phyloP scores from a whole-genome alignment of 2,329 filamentous ascomycete genomes.

The Ascocoryne sarcoides region DNA sequence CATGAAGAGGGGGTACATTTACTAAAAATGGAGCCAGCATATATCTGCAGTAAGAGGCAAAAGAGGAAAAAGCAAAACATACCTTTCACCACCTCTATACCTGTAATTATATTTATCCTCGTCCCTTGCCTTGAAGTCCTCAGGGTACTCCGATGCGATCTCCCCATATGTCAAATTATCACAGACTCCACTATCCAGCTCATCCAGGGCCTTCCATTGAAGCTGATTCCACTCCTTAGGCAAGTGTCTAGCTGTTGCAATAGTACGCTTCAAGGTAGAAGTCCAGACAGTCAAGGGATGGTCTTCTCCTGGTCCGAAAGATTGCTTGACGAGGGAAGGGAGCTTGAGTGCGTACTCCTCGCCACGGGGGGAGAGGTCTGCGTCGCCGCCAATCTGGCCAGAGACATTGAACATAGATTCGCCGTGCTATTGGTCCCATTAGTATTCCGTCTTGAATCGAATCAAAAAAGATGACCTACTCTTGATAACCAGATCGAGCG shows the following conservation, averaged over 20 bases:
- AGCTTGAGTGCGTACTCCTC: conserved; percentile 80
- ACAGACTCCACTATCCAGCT: conserved; percentile 93
- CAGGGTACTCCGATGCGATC: conserved; percentile 82
- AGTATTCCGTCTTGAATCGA: not conserved
- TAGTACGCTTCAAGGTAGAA: conserved; percentile 73
- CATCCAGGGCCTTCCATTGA: conserved; percentile 97
- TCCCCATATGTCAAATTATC: conserved; percentile 84
- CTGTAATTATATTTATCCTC: conserved; percentile 99
- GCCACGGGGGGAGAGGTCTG: conserved; percentile 75
- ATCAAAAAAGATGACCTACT: conserved; percentile 43
- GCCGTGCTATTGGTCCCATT: conserved; percentile 57
- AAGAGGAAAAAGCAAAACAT: conserved; percentile 5
- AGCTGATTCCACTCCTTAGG: conserved; percentile 80
- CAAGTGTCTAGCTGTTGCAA: conserved; percentile 80
- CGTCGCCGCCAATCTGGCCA: conserved; percentile 88
- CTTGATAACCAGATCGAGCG: conserved; percentile 94
- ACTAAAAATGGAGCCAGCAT: too few relatives aligned
- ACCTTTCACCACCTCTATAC: conserved; percentile 90
- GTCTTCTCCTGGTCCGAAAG: conserved; percentile 51
- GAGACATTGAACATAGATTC: conserved; percentile 88
- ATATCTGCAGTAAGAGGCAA: not conserved
- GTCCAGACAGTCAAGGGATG: conserved; percentile 65
- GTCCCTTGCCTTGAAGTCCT: conserved; percentile 91
- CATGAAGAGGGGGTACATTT: not conserved
- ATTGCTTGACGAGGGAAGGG: conserved; percentile 75